A percentile compares a stretch with the other conserved stretches of the same genome.
Evolutionary conservation across 78 protist genomes (phyloP).

Genomic region (Blattamonas nauphoetae): DNA sequence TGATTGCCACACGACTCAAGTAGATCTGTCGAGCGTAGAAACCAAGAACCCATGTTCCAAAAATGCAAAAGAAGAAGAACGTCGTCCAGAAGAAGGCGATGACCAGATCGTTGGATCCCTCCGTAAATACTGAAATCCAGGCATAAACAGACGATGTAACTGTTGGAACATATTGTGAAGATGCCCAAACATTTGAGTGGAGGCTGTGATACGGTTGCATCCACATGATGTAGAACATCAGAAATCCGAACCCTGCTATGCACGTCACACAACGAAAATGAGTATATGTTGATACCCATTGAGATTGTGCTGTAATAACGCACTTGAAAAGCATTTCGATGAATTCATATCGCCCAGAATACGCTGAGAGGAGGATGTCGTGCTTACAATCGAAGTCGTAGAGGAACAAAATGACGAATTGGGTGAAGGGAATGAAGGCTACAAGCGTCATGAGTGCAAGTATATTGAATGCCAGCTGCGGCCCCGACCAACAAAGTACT

Average conservation of each 20-base stretch:
- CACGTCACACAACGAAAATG: neutral
- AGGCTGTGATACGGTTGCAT: neutral
- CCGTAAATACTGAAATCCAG: neutral
- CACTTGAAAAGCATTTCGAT: neutral
- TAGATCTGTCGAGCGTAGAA: neutral
- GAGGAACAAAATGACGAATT: neutral
- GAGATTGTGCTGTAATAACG: neutral
- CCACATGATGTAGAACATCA: slow-evolving; percentile 3
- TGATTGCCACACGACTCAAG: neutral
- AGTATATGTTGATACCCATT: neutral
- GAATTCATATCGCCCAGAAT: neutral
- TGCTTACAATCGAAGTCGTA: neutral
- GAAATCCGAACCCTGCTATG: neutral
- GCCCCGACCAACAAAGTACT: neutral
- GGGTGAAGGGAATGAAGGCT: neutral
- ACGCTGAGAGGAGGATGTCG: neutral
- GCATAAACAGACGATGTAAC: neutral
- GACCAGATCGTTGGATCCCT: neutral
- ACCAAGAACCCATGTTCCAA: neutral
- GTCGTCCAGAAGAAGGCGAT: neutral
- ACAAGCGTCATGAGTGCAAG: neutral
- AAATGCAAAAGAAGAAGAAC: neutral
- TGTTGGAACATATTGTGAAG: neutral
- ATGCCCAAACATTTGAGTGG: neutral
- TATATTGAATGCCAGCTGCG: neutral